These are phyloP conservation scores for Hondaea fermentalgiana DNA, from an alignment of 108 stramenopile species.

Conservation along the genomic window DNA sequence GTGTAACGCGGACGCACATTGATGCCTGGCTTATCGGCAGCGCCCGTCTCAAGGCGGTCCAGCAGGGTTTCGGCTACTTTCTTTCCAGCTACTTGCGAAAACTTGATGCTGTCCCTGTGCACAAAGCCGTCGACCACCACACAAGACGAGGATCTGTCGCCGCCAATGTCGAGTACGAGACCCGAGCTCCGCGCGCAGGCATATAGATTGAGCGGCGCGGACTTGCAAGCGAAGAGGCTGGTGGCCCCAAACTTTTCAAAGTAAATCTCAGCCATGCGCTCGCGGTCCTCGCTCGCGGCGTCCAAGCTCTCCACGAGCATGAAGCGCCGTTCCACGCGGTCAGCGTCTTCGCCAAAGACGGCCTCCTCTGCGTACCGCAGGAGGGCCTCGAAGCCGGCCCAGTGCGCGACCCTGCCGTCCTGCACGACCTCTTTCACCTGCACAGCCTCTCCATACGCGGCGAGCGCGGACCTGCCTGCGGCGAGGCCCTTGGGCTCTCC, in stretches of 20 bases:
- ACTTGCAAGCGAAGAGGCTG: neutral
- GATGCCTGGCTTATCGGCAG: neutral
- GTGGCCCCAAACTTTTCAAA: neutral
- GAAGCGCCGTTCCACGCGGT: neutral
- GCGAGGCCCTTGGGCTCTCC: neutral
- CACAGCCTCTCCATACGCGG: neutral
- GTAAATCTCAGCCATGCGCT: neutral
- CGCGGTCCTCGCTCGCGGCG: neutral
- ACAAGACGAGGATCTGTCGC: neutral
- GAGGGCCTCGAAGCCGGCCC: neutral
- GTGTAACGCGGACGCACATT: neutral
- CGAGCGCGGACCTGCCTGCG: neutral
- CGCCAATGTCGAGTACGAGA: neutral
- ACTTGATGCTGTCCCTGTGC: neutral
- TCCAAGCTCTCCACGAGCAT: neutral
- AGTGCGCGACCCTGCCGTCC: neutral
- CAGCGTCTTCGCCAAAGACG: neutral
- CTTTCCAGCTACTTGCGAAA: neutral
- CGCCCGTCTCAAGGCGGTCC: neutral
- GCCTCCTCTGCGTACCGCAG: neutral
- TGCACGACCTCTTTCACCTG: neutral
- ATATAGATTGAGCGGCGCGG: neutral
- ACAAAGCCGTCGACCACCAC: neutral
- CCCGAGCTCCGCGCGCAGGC: slow-evolving; percentile 3
- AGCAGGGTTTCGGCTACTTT: neutral